These are phyloP conservation scores for Lactarius hengduanensis DNA, from an alignment of 768 basidiomycete species.

Conservation along the genomic window DNA sequence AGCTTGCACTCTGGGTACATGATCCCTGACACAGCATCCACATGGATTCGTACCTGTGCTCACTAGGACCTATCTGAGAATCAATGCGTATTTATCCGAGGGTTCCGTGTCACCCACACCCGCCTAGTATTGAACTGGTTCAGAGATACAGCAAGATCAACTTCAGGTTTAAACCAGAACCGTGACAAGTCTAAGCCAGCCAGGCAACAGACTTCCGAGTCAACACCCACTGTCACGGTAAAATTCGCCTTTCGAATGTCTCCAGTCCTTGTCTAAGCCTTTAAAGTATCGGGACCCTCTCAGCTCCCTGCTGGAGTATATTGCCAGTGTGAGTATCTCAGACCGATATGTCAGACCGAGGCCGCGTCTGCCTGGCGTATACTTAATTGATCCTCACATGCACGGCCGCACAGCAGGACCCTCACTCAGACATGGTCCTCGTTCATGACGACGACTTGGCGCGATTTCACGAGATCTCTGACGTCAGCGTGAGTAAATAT, in stretches of 20 bases:
- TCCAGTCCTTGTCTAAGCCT: neutral
- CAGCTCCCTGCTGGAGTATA: slow-evolving; percentile 2
- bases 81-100: neutral
- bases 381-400: neutral
- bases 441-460: slow-evolving; percentile 6
- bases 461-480: neutral
- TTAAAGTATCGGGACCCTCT: slow-evolving; percentile 11
- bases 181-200: neutral
- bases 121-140: neutral
- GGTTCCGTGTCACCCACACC: neutral
- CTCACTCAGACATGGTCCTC: slow-evolving; percentile 7
- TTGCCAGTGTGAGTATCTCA: slow-evolving; percentile 1
- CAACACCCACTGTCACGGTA: neutral
- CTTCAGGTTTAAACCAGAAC: neutral
- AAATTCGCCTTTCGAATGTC: neutral
- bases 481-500: neutral
- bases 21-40: neutral
- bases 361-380: no score
- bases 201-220: neutral
- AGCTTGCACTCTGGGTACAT: neutral
- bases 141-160: neutral
- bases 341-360: neutral
- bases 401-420: neutral
- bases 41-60: neutral
- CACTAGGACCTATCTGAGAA: neutral